Conservation (phyloP, 1,284 basidiomycete genomes). For the Cryptococcus floricola region DNA sequence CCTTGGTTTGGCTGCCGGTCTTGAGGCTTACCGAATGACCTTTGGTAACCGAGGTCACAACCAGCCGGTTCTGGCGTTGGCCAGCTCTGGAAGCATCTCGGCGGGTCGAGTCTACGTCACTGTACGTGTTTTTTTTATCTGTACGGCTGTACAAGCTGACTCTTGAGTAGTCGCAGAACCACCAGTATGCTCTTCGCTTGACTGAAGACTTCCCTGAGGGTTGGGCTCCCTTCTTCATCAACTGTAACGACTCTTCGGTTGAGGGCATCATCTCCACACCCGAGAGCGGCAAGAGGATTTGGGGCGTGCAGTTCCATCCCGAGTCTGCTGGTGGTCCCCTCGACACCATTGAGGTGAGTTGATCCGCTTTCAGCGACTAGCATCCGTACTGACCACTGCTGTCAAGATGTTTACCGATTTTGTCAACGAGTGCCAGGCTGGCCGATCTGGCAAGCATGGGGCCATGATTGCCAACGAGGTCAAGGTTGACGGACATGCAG, state of each 20-base stretch:
- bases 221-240: slow-evolving; percentile 97
- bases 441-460: slow-evolving; percentile 3
- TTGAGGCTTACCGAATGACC: slow-evolving; percentile 78
- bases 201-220: slow-evolving; percentile 89
- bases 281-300: slow-evolving; percentile 80
- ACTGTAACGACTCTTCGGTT: slow-evolving; percentile 93
- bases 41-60: slow-evolving; percentile 99
- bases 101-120: slow-evolving; percentile 97
- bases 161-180: slow-evolving; percentile 61
- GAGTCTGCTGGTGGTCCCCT: slow-evolving; percentile 88
- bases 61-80: slow-evolving; percentile 92
- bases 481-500: slow-evolving; percentile 22
- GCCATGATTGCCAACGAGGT: slow-evolving; percentile 34
- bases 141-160: neutral
- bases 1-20: slow-evolving; percentile 92
- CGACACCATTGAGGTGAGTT: slow-evolving; percentile 78
- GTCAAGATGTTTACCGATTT: slow-evolving; percentile 87
- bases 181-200: slow-evolving; percentile 90
- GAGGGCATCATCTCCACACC: slow-evolving; percentile 91
- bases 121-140: slow-evolving; percentile 53
- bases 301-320: slow-evolving; percentile 97
- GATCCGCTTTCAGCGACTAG: too few relatives aligned
- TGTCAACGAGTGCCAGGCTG: slow-evolving; percentile 64
- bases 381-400: neutral
- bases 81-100: slow-evolving; percentile 82